A percentile compares a stretch with the other conserved stretches of the same genome.
Evolutionary conservation across 2,329 filamentous ascomycete genomes (phyloP).

Genomic region (Metarhizium album): DNA sequence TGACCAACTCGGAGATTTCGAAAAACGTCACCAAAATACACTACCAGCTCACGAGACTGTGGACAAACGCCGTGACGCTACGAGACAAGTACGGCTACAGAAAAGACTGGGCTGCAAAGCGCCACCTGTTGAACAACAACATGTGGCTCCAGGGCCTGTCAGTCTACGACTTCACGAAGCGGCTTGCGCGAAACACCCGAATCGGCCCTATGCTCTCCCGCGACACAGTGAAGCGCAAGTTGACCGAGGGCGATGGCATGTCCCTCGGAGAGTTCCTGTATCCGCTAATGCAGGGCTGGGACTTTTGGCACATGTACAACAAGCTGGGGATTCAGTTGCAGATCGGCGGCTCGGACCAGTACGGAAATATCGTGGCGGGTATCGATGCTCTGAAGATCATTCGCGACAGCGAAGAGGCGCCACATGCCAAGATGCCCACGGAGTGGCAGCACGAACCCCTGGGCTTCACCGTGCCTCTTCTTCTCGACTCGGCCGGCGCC

Average conservation of each 20-base stretch:
- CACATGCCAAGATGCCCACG: slow-evolving; percentile 25
- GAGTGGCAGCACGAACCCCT: slow-evolving; percentile 49
- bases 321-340: slow-evolving; percentile 65
- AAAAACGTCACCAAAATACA: slow-evolving; percentile 60
- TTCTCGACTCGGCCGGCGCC: slow-evolving; percentile 73
- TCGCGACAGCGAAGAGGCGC: slow-evolving; percentile 43
- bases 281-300: slow-evolving; percentile 88
- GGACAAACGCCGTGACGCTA: slow-evolving; percentile 59
- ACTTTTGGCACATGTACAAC: slow-evolving; percentile 81
- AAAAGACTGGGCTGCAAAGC: slow-evolving; percentile 53
- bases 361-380: slow-evolving; percentile 87
- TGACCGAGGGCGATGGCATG: slow-evolving; percentile 84
- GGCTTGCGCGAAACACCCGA: slow-evolving; percentile 62
- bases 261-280: slow-evolving; percentile 90
- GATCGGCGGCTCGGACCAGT: slow-evolving; percentile 92
- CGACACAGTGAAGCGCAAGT: slow-evolving; percentile 80
- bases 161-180: slow-evolving; percentile 63
- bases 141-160: slow-evolving; percentile 67
- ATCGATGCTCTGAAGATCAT: slow-evolving; percentile 76
- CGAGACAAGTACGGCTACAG: slow-evolving; percentile 55
- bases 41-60: slow-evolving; percentile 60
- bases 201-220: slow-evolving; percentile 79
- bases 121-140: slow-evolving; percentile 68
- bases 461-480: slow-evolving; percentile 81
- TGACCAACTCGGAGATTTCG: slow-evolving; percentile 40